phyloP scores from a whole-genome alignment of 2,329 filamentous ascomycete species.

The Fusarium continuum region DNA sequence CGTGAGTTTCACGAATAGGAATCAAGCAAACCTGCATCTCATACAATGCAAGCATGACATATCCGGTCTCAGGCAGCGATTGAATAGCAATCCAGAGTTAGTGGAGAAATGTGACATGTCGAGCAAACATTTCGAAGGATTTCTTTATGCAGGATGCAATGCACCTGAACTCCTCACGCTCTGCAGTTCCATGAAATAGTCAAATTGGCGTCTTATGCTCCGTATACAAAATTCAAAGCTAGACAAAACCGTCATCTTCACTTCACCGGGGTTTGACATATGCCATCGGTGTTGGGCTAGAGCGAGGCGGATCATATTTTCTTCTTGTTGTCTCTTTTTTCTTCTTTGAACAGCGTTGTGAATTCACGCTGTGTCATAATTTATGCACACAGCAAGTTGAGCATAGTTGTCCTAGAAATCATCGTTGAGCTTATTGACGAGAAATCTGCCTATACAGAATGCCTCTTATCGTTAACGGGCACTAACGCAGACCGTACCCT shows the following conservation, averaged over 20 bases:
- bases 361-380: not conserved
- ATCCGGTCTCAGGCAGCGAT: not conserved
- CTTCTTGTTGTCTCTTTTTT: not conserved
- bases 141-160: not conserved
- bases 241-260: not conserved
- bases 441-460: too few relatives aligned
- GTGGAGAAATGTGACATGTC: conserved; percentile 16
- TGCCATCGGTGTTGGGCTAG: not conserved
- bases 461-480: too few relatives aligned
- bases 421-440: too few relatives aligned
- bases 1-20: not conserved
- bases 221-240: not conserved
- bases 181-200: not conserved
- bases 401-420: too few relatives aligned
- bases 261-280: not conserved
- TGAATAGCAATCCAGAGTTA: not conserved
- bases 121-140: conserved; percentile 5
- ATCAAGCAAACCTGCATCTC: conserved; percentile 19
- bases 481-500: too few relatives aligned
- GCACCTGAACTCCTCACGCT: not conserved
- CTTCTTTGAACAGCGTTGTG: not conserved
- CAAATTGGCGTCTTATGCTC: not conserved
- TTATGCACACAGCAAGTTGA: not conserved
- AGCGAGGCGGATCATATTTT: not conserved
- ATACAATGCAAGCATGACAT: conserved; percentile 3